Conservation (phyloP, 192 early-diverging fungal species). For the Podila horticola region DNA sequence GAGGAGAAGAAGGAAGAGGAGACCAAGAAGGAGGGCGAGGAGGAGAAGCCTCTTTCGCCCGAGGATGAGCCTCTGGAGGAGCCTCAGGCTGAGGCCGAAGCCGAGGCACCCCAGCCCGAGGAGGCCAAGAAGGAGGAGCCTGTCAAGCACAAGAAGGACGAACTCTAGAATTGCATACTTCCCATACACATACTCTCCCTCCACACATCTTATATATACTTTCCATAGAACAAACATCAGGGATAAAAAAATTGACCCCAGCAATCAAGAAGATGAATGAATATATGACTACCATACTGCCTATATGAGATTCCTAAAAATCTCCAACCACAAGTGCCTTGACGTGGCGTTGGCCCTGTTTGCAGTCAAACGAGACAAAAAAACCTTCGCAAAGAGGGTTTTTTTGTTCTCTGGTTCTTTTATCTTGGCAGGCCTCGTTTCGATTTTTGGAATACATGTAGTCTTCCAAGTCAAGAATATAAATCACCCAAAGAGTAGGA, state of each 20-base stretch:
- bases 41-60: constrained; percentile 7
- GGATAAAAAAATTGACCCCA: no score
- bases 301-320: no score
- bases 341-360: no score
- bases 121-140: constrained; percentile 13
- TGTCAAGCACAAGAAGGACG: constrained; percentile 42
- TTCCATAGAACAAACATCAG: no score
- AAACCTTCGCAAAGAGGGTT: neutral
- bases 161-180: constrained; percentile 23
- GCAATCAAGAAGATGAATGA: no score
- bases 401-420: neutral
- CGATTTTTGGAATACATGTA: neutral
- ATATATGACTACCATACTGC: no score
- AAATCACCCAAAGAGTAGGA: neutral
- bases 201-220: no score
- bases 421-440: neutral
- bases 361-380: no score
- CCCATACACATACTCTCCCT: no score
- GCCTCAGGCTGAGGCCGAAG: neutral
- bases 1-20: constrained; percentile 38
- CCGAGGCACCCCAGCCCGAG: neutral
- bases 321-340: no score
- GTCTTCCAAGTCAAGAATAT: neutral
- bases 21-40: constrained; percentile 25
- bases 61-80: constrained; percentile 16